phyloP scores from a whole-genome alignment of 768 basidiomycete species.

The Lanmaoa pseudosensibilis region DNA sequence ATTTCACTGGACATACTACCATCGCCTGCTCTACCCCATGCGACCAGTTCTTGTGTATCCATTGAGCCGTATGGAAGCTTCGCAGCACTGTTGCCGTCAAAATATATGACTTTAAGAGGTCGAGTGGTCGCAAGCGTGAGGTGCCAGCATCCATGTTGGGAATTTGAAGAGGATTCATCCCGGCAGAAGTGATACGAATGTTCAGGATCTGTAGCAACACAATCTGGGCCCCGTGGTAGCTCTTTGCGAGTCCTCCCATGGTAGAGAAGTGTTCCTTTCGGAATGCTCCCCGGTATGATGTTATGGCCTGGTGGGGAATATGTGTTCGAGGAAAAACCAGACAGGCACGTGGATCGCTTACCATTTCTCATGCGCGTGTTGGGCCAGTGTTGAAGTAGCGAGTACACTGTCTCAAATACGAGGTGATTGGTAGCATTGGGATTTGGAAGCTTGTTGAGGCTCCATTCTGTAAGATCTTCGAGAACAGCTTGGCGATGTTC shows the following conservation, averaged over 20 bases:
- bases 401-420: conserved; percentile 27
- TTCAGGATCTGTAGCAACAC: conserved; percentile 38
- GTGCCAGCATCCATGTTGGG: too few relatives aligned
- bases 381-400: conserved; percentile 44
- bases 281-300: conserved; percentile 34
- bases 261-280: conserved; percentile 39
- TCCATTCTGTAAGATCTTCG: conserved; percentile 19
- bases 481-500: neutral
- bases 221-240: conserved; percentile 33
- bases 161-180: too few relatives aligned
- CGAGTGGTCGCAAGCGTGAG: too few relatives aligned
- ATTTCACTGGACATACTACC: too few relatives aligned
- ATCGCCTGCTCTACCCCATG: too few relatives aligned
- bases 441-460: conserved; percentile 21
- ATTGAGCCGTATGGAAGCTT: too few relatives aligned
- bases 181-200: conserved; percentile 42
- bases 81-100: too few relatives aligned
- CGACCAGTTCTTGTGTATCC: too few relatives aligned
- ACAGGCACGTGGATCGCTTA: conserved; percentile 29
- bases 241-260: conserved; percentile 24
- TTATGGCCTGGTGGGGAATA: conserved; percentile 19
- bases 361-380: conserved; percentile 49
- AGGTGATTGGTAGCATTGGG: conserved; percentile 29
- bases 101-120: too few relatives aligned
- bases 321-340: conserved; percentile 16